Conservation (phyloP, 164 flowering plant species). For the Piper betle region DNA sequence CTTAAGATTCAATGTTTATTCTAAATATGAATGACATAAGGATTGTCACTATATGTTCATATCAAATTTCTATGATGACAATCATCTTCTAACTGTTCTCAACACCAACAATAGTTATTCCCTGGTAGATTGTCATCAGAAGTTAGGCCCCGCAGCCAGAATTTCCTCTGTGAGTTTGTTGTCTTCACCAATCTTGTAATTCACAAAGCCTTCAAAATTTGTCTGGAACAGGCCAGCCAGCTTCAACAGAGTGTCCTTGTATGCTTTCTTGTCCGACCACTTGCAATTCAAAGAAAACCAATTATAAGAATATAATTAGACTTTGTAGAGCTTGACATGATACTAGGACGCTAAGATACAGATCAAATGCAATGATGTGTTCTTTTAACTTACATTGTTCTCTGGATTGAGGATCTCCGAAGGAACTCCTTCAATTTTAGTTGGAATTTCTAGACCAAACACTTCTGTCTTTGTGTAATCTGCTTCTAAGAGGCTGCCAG, state of each 20-base stretch:
- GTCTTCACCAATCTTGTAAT: conserved; percentile 78
- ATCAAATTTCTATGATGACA: not conserved
- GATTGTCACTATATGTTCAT: not conserved
- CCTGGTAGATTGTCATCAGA: conserved; percentile 17
- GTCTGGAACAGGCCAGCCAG: conserved; percentile 83
- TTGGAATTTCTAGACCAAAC: conserved; percentile 85
- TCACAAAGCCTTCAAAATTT: conserved; percentile 62
- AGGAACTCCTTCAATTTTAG: conserved; percentile 81
- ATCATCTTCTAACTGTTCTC: not conserved
- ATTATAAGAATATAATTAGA: not conserved
- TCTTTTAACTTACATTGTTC: conserved; percentile 52
- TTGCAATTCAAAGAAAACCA: conserved; percentile 16
- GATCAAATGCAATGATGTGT: not conserved
- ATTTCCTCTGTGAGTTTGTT: conserved; percentile 72
- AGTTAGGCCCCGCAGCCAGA: conserved; percentile 80
- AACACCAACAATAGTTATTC: not conserved
- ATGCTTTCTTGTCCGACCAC: conserved; percentile 79
- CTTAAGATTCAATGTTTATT: not conserved
- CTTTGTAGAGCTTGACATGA: not conserved
- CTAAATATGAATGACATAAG: not conserved
- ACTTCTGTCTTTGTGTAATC: conserved; percentile 54
- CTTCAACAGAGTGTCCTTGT: conserved; percentile 60
- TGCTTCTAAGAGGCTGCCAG: conserved; percentile 69
- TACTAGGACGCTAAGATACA: not conserved
- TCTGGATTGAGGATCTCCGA: conserved; percentile 76